Evolutionary conservation across 306 rosid genomes (phyloP).

Genomic region (Chamaecrista fasciculata): DNA sequence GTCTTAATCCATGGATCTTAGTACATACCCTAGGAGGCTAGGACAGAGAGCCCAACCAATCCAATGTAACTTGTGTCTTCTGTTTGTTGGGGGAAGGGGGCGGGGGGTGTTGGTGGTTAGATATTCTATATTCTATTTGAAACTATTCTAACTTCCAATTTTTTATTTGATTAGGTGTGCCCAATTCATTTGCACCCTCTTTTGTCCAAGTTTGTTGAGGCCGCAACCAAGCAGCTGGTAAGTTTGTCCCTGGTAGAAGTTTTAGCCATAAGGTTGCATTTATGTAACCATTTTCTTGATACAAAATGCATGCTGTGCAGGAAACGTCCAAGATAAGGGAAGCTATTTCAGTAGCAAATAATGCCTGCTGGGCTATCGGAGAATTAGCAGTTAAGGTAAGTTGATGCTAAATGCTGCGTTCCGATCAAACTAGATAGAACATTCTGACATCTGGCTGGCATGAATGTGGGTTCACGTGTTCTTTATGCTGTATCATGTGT

Average conservation of each 20-base stretch:
- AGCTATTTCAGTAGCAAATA: conserved; percentile 91
- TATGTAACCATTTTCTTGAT: conserved; percentile 26
- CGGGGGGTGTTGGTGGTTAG: no score
- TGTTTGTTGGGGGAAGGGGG: neutral
- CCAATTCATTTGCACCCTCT: conserved; percentile 77
- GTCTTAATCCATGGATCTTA: conserved; percentile 18
- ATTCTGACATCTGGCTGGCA: conserved; percentile 20
- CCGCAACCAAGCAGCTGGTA: conserved; percentile 90
- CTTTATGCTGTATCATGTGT: neutral
- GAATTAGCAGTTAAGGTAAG: conserved; percentile 92
- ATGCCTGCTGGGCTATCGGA: conserved; percentile 99
- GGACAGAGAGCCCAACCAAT: neutral
- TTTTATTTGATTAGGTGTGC: conserved; percentile 62
- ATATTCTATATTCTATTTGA: conserved; percentile 25
- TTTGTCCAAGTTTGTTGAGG: conserved; percentile 77
- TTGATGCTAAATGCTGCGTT: conserved; percentile 23
- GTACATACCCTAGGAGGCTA: neutral
- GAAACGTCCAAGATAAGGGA: conserved; percentile 74
- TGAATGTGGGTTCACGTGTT: neutral
- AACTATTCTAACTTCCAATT: conserved; percentile 11
- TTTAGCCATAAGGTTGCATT: neutral
- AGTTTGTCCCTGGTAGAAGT: conserved; percentile 28
- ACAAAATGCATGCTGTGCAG: conserved; percentile 42
- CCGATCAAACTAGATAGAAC: conserved; percentile 19
- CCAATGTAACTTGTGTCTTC: neutral